These are phyloP conservation scores for Simplicillium aogashimaense DNA, from an alignment of 2,329 filamentous ascomycete genomes.

Conservation along the genomic window DNA sequence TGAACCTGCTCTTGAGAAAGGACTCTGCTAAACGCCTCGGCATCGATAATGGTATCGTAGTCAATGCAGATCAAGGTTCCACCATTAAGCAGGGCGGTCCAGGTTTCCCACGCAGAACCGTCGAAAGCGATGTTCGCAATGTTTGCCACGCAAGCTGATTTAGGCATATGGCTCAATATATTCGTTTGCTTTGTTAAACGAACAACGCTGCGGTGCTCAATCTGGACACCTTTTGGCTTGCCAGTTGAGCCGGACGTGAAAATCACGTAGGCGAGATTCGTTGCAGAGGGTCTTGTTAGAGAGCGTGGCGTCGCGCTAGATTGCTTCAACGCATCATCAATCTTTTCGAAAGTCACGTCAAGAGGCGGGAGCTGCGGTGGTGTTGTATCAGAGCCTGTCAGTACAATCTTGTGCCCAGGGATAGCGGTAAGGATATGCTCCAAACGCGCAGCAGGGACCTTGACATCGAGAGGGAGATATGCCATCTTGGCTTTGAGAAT, in stretches of 20 bases:
- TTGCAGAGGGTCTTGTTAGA: background rate
- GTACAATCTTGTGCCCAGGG: background rate
- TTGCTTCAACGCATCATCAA: conserved; percentile 1
- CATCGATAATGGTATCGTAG: conserved; percentile 5
- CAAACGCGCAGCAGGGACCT: conserved; percentile 8
- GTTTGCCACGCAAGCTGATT: conserved; percentile 1
- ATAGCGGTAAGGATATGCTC: conserved; percentile 8
- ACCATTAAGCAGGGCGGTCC: conserved; percentile 8
- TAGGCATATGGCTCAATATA: background rate
- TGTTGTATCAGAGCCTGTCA: conserved; percentile 4
- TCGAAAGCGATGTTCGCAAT: conserved; percentile 8
- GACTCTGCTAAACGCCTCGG: conserved; percentile 3
- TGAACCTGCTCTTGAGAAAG: conserved; percentile 21
- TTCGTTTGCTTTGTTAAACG: conserved; percentile 5
- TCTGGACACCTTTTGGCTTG: conserved; percentile 36
- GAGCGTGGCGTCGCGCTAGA: background rate
- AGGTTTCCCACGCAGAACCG: conserved; percentile 8
- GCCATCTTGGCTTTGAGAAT: conserved; percentile 15
- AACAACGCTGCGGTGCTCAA: conserved; percentile 10
- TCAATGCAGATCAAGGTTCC: conserved; percentile 10
- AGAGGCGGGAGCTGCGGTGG: too few relatives aligned
- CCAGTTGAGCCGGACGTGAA: conserved; percentile 43
- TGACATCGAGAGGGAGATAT: conserved; percentile 14
- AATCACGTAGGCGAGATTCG: conserved; percentile 24
- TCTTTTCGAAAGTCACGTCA: background rate